Base-by-base conservation (phyloP, 169 alveolate species). In the Eimeria praecox region DNA sequence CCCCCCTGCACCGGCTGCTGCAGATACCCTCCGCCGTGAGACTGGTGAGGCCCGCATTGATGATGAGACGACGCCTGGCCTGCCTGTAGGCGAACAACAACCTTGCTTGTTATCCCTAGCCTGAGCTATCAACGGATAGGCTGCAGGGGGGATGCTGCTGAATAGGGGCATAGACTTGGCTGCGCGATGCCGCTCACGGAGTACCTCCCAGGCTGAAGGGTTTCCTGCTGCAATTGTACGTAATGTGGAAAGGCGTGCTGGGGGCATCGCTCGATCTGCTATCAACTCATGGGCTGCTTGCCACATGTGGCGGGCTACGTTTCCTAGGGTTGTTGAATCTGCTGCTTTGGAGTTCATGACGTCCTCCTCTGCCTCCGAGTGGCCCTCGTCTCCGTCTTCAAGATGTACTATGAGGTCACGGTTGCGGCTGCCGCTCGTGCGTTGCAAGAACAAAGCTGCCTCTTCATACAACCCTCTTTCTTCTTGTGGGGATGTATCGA, bases 131-230 rank as follows among this genome's bases (percentile, higher is more conserved):
- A 86, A 38, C 20, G 92, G 59, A 42, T 86, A 86, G 24, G 80
- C 92, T 2, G 92, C 59, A n/a, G 92, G 92, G 0, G 96, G 96
- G 22, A 88, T 80, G 77, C 96, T 93, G 93, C 96, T 88, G 49
- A 93, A 93, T 40, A 93, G 93, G 33, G 96, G 96, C 96, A 93
- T 93, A 56, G 75, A 52, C 93, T 82, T 71, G 2, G 93, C 96
- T 69, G 90, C 96, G 20, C 93, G 92, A 66, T 93, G 96, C 30
- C 96, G 90, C 93, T 93, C 87, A 56, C 73, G 42, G 1, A 93
- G 92, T 52, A 46, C 64, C 59, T 93, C 92, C 96, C 96, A 93
- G 5, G 93, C 92, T 14, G 96, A 93, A 6, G 92, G 92, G 40
- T 86, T 54, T 24, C 80, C 66, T 27, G 92, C 80, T 38, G 92